Conservation (phyloP, 23 red algal species). For the Porphyridium purpureum region DNA sequence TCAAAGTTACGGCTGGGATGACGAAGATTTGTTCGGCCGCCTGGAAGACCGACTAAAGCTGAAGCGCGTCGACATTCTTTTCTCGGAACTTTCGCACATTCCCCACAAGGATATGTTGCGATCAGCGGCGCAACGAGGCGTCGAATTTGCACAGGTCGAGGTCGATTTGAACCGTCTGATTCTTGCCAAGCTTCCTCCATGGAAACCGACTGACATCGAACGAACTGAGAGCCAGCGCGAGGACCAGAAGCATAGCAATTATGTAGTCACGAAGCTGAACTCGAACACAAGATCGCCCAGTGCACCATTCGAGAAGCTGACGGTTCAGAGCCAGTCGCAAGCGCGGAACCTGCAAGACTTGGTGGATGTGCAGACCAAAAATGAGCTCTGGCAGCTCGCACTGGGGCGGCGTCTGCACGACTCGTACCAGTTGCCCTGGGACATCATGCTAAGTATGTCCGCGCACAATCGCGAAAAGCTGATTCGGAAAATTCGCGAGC, state of each 20-base stretch:
- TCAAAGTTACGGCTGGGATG: conserved; percentile 65
- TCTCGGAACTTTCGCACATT: conserved; percentile 36
- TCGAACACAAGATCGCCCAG: too few relatives aligned
- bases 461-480: conserved; percentile 8
- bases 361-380: neutral
- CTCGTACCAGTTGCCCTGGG: conserved; percentile 42
- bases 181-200: conserved; percentile 19
- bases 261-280: too few relatives aligned
- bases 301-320: too few relatives aligned
- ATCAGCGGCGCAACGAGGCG: conserved; percentile 15
- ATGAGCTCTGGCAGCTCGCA: conserved; percentile 15
- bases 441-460: conserved; percentile 29
- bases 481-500: conserved; percentile 5
- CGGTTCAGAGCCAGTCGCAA: too few relatives aligned
- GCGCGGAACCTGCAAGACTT: too few relatives aligned
- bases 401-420: conserved; percentile 31
- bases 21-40: conserved; percentile 52
- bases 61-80: conserved; percentile 33
- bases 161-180: conserved; percentile 50
- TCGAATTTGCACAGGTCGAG: conserved; percentile 41
- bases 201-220: conserved; percentile 7
- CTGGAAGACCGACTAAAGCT: conserved; percentile 9
- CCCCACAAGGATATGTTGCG: conserved; percentile 17
- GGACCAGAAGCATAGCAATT: neutral
- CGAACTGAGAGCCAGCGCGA: neutral